These are phyloP conservation scores for Coniochaeta prunicola DNA, from an alignment of 2,329 filamentous ascomycete genomes.

Conservation along the genomic window DNA sequence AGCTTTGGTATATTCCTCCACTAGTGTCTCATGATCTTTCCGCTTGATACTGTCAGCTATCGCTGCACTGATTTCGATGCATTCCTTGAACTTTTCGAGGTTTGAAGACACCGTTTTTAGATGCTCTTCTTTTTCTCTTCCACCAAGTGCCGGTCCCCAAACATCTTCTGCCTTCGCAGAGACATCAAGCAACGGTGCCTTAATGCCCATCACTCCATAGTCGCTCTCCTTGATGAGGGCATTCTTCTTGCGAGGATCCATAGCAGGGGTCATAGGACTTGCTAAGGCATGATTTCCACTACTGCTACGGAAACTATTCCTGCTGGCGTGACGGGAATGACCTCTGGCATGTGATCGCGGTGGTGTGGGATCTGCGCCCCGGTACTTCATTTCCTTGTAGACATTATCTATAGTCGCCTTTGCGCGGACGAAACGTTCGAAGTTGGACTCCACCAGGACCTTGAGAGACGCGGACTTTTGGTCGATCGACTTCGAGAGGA, in stretches of 20 bases:
- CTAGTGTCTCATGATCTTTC: constrained; percentile 80
- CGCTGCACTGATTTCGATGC: constrained; percentile 72
- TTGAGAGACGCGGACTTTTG: constrained; percentile 97
- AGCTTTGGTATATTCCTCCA: constrained; percentile 83
- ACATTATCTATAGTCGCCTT: constrained; percentile 99
- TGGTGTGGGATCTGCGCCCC: constrained; percentile 46
- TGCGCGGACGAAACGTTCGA: constrained; percentile 93
- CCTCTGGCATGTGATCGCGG: constrained; percentile 27
- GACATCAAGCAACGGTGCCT: constrained; percentile 78
- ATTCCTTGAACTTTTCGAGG: constrained; percentile 71
- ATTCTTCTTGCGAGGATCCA: constrained; percentile 71
- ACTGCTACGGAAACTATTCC: constrained; percentile 55
- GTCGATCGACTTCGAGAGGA: constrained; percentile 85
- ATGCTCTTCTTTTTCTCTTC: constrained; percentile 82
- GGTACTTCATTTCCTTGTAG: constrained; percentile 92
- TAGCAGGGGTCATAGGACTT: constrained; percentile 26
- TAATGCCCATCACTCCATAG: constrained; percentile 83
- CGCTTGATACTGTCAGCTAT: constrained; percentile 82
- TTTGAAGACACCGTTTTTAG: constrained; percentile 70
- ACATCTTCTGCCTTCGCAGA: constrained; percentile 94
- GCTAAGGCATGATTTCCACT: constrained; percentile 27
- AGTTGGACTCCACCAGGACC: constrained; percentile 93
- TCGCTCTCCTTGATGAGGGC: constrained; percentile 88
- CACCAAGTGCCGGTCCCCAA: constrained; percentile 90
- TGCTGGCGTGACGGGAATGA: constrained; percentile 62